phyloP scores from a whole-genome alignment of 2,329 filamentous ascomycete species.

The Raffaelea ambrosiae region DNA sequence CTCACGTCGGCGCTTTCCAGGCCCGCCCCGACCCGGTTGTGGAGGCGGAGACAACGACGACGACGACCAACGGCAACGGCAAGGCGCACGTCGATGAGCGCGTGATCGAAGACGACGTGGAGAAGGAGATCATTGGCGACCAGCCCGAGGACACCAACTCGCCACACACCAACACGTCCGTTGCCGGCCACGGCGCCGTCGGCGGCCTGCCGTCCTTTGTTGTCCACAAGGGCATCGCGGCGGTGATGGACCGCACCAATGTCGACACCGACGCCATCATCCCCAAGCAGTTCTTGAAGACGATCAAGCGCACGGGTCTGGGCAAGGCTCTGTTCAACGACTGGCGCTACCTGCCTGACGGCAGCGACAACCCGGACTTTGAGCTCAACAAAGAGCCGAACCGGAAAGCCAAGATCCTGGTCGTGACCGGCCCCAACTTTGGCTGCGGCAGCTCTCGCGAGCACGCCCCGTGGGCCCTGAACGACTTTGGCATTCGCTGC shows the following conservation, averaged over 20 bases:
- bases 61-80: conserved; percentile 1
- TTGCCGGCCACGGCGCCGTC: conserved; percentile 35
- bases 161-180: conserved; percentile 55
- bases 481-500: conserved; percentile 93
- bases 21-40: conserved; percentile 11
- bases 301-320: conserved; percentile 94
- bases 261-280: conserved; percentile 99
- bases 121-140: conserved; percentile 45
- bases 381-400: conserved; percentile 87
- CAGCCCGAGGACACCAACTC: conserved; percentile 51
- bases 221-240: conserved; percentile 76
- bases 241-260: conserved; percentile 79
- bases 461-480: conserved; percentile 92
- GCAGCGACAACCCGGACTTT: conserved; percentile 69
- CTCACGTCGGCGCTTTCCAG: conserved; percentile 50
- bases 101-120: conserved; percentile 39
- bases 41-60: background rate
- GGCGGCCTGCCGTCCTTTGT: conserved; percentile 77
- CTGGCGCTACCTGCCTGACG: conserved; percentile 68
- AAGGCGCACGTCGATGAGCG: conserved; percentile 46
- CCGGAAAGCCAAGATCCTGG: conserved; percentile 75
- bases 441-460: conserved; percentile 89
- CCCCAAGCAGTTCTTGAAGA: conserved; percentile 98
- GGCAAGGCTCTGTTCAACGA: conserved; percentile 80
- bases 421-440: conserved; percentile 89